phyloP scores from a whole-genome alignment of 2,329 filamentous ascomycete genomes.

The Triangularia verruculosa region DNA sequence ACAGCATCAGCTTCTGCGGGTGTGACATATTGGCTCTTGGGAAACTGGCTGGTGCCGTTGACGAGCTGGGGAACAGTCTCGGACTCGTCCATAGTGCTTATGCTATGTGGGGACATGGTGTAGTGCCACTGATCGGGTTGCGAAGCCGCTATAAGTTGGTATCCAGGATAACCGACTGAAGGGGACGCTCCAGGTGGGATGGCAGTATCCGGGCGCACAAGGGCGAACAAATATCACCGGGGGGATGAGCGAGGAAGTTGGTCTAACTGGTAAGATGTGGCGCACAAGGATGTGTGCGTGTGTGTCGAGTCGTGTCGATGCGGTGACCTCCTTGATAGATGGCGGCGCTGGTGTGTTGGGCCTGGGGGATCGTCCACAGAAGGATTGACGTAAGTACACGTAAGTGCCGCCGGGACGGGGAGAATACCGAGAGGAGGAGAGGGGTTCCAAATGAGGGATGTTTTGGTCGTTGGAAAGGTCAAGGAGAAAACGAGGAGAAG shows the following conservation, averaged over 20 bases:
- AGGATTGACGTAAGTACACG: constrained; percentile 1
- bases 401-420: background rate
- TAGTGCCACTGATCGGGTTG: background rate
- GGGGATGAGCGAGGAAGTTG: background rate
- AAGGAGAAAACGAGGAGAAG: constrained; percentile 7
- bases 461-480: background rate
- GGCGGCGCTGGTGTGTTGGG: background rate
- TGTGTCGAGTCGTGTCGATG: background rate
- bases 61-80: constrained; percentile 15
- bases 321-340: background rate
- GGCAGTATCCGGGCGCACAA: background rate
- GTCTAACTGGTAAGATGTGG: background rate
- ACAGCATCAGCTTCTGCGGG: constrained; percentile 59
- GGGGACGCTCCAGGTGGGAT: background rate
- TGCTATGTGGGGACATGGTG: constrained; percentile 28
- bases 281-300: background rate
- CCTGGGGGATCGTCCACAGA: background rate
- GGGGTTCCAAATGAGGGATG: background rate
- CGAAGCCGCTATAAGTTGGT: background rate
- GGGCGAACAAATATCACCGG: background rate
- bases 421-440: background rate
- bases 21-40: constrained; percentile 31
- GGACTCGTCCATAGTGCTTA: constrained; percentile 19
- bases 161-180: background rate
- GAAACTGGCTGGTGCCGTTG: constrained; percentile 12